Evolutionary conservation across 2,329 filamentous ascomycete species (phyloP).

Genomic region (Nothomitra cinnamomea): DNA sequence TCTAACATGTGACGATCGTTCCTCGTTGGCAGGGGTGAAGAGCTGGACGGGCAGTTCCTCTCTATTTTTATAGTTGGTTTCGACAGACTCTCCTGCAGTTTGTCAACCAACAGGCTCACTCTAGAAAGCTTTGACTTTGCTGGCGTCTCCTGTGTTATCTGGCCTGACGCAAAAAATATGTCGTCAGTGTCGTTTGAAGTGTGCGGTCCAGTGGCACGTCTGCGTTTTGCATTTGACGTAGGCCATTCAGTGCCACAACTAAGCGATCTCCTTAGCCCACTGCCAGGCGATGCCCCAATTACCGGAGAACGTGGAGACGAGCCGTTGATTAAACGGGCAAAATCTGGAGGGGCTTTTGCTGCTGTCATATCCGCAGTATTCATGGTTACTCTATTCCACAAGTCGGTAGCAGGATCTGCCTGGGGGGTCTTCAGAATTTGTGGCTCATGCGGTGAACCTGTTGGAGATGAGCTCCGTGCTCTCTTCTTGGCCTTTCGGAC

Average conservation of each 20-base stretch:
- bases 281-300: slow-evolving; percentile 15
- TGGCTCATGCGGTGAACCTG: slow-evolving; percentile 45
- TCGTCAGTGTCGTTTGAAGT: background rate
- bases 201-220: slow-evolving; percentile 29
- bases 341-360: slow-evolving; percentile 26
- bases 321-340: slow-evolving; percentile 26
- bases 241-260: slow-evolving; percentile 57
- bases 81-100: slow-evolving; percentile 37
- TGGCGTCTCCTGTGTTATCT: background rate
- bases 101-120: slow-evolving; percentile 44
- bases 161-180: background rate
- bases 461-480: slow-evolving; percentile 56
- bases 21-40: slow-evolving; percentile 25
- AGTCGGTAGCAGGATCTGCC: slow-evolving; percentile 53
- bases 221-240: slow-evolving; percentile 40
- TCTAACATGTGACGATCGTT: slow-evolving; percentile 15
- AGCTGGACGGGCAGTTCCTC: slow-evolving; percentile 22
- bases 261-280: slow-evolving; percentile 42
- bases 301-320: background rate
- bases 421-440: slow-evolving; percentile 47
- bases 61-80: slow-evolving; percentile 16
- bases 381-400: slow-evolving; percentile 61
- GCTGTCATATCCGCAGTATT: slow-evolving; percentile 28
- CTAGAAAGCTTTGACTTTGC: slow-evolving; percentile 25
- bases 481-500: slow-evolving; percentile 37